phyloP scores from a whole-genome alignment of 225 moss, liverwort and hornwort genomes.

The Sphagnum contortum region DNA sequence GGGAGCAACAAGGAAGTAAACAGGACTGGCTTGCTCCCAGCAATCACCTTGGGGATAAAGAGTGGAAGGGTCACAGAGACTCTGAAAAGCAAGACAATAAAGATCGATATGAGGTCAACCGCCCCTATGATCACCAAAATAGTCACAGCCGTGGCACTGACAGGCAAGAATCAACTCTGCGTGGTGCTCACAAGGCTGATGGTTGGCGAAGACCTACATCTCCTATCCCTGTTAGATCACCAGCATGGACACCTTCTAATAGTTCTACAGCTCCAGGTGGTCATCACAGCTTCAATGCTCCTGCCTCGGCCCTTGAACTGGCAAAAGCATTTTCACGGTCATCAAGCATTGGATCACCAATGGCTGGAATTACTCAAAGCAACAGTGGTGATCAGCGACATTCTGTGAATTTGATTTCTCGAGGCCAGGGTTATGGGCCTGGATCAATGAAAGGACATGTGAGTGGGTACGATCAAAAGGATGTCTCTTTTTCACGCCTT shows the following conservation, averaged over 20 bases:
- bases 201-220: slow-evolving; percentile 83
- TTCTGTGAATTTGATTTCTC: slow-evolving; percentile 48
- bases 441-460: slow-evolving; percentile 60
- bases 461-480: slow-evolving; percentile 41
- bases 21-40: slow-evolving; percentile 14
- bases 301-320: slow-evolving; percentile 84
- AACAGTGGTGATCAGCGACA: slow-evolving; percentile 55
- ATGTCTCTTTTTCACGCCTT: slow-evolving; percentile 90
- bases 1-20: slow-evolving; percentile 49
- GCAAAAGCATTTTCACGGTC: slow-evolving; percentile 92
- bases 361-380: slow-evolving; percentile 40
- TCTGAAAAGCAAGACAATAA: slow-evolving; percentile 45
- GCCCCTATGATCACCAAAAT: slow-evolving; percentile 47
- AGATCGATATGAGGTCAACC: slow-evolving; percentile 46
- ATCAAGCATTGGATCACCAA: slow-evolving; percentile 59
- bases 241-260: slow-evolving; percentile 17
- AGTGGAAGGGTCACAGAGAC: slow-evolving; percentile 57
- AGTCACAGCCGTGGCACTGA: slow-evolving; percentile 50
- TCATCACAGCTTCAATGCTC: slow-evolving; percentile 47
- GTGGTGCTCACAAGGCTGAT: slow-evolving; percentile 88
- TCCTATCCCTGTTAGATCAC: slow-evolving; percentile 16
- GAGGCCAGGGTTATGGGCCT: slow-evolving; percentile 52
- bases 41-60: slow-evolving; percentile 28
- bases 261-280: slow-evolving; percentile 48
- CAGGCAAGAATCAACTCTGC: slow-evolving; percentile 42